These are phyloP conservation scores for Ligustrum vulgare DNA, from an alignment of 257 asterid genomes.

Conservation along the genomic window DNA sequence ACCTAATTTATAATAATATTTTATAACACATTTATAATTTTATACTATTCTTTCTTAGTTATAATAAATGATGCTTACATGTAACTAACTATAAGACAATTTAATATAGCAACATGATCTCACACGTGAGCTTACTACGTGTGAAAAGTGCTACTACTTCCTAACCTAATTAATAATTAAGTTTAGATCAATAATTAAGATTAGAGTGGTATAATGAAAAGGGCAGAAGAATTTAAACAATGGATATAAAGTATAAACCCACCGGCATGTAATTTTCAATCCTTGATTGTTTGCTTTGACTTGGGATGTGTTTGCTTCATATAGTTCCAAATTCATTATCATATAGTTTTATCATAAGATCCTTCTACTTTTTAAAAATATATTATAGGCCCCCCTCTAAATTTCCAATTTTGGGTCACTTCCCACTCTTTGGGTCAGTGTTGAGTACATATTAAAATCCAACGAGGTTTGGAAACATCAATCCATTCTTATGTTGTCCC, in stretches of 20 bases:
- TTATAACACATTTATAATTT: no score
- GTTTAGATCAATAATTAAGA: background rate
- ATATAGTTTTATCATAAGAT: background rate
- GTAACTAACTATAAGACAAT: background rate
- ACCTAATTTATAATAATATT: no score
- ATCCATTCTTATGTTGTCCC: background rate
- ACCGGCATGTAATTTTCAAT: slow-evolving; percentile 14
- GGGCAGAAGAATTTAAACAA: slow-evolving; percentile 11
- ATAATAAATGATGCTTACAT: background rate
- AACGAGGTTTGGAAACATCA: background rate
- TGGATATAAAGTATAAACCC: slow-evolving; percentile 11
- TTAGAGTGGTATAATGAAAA: slow-evolving; percentile 3
- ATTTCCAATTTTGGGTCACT: background rate
- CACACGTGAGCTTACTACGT: slow-evolving; percentile 16
- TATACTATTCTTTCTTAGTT: background rate
- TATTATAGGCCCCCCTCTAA: background rate
- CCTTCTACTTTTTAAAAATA: background rate
- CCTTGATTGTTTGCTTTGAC: slow-evolving; percentile 25
- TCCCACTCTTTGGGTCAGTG: background rate
- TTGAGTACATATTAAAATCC: background rate
- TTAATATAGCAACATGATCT: slow-evolving; percentile 16
- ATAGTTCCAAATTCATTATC: slow-evolving; percentile 18
- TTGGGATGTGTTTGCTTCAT: slow-evolving; percentile 16
- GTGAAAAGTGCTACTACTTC: background rate
- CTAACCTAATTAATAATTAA: no score